These are phyloP conservation scores for Cornus controversa DNA, from an alignment of 148 eudicot genomes.

Conservation along the genomic window DNA sequence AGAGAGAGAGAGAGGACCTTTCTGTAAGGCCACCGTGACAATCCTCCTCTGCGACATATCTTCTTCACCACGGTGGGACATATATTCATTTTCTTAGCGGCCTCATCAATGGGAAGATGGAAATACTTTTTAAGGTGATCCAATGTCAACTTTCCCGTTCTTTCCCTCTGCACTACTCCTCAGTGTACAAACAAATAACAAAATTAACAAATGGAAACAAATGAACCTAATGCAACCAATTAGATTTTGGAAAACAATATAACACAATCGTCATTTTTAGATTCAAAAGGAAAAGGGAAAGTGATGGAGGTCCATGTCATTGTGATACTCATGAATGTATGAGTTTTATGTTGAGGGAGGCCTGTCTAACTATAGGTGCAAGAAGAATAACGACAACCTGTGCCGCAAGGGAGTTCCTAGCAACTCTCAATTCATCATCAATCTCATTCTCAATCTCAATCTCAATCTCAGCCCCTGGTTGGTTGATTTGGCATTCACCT, in stretches of 20 bases:
- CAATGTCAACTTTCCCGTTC: constrained; percentile 38
- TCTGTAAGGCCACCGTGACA: constrained; percentile 61
- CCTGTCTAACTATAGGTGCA: background rate
- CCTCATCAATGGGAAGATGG: constrained; percentile 33
- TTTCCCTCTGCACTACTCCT: constrained; percentile 46
- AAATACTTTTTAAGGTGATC: constrained; percentile 36
- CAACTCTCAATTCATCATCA: background rate
- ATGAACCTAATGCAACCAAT: background rate
- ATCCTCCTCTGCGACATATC: constrained; percentile 35
- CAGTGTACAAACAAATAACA: background rate
- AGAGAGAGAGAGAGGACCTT: constrained; percentile 35
- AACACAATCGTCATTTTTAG: background rate
- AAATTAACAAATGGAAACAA: background rate
- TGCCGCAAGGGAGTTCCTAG: constrained; percentile 6
- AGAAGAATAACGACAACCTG: constrained; percentile 29
- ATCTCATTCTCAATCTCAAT: background rate
- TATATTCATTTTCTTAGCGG: constrained; percentile 30
- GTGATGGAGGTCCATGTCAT: too few species aligned
- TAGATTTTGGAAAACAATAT: background rate
- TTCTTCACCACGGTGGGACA: constrained; percentile 53
- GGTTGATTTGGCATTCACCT: background rate
- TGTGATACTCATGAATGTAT: too few species aligned
- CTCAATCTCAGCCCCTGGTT: constrained; percentile 12
- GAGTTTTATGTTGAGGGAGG: too few species aligned
- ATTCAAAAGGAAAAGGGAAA: too few species aligned